Evolutionary conservation across 169 alveolate genomes (phyloP).

Genomic region (Eimeria zaria): DNA sequence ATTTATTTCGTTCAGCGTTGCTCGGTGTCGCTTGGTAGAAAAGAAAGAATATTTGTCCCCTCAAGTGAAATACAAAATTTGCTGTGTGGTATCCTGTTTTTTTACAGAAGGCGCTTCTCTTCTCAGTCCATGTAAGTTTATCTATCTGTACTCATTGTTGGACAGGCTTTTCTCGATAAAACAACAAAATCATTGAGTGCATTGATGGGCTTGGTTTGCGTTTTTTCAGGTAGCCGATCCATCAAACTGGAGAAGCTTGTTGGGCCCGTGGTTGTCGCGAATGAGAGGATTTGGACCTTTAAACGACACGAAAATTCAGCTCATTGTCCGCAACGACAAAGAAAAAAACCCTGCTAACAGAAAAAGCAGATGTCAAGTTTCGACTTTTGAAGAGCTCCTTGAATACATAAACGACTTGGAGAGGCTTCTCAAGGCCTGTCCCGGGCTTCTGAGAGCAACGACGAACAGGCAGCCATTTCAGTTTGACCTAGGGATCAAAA

Average conservation of each 20-base stretch:
- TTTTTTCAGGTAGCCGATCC: conserved; percentile 60
- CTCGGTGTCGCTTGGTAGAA: not conserved
- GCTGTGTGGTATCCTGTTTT: conserved; percentile 28
- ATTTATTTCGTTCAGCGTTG: not conserved
- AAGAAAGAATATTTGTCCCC: not conserved
- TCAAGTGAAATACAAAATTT: not conserved
- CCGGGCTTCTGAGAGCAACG: conserved; percentile 45
- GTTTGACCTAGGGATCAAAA: conserved; percentile 32
- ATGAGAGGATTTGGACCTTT: conserved; percentile 49
- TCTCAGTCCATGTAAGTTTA: conserved; percentile 62
- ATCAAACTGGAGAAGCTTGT: conserved; percentile 2
- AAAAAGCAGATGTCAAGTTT: conserved; percentile 41
- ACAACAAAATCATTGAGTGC: not conserved
- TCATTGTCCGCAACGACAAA: conserved; percentile 52
- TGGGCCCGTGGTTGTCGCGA: conserved; percentile 70
- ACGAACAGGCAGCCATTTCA: conserved; percentile 32
- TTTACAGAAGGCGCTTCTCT: conserved; percentile 40
- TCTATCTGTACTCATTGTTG: not conserved
- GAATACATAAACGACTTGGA: conserved; percentile 47
- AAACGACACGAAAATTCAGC: conserved; percentile 63
- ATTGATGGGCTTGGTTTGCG: not conserved
- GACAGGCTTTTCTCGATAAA: not conserved
- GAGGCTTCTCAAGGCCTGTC: conserved; percentile 35
- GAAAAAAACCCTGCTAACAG: not conserved
- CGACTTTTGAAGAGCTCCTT: conserved; percentile 40